These are phyloP conservation scores for Pseudonitzschia multiseries DNA, from an alignment of 108 stramenopile species.

Conservation along the genomic window DNA sequence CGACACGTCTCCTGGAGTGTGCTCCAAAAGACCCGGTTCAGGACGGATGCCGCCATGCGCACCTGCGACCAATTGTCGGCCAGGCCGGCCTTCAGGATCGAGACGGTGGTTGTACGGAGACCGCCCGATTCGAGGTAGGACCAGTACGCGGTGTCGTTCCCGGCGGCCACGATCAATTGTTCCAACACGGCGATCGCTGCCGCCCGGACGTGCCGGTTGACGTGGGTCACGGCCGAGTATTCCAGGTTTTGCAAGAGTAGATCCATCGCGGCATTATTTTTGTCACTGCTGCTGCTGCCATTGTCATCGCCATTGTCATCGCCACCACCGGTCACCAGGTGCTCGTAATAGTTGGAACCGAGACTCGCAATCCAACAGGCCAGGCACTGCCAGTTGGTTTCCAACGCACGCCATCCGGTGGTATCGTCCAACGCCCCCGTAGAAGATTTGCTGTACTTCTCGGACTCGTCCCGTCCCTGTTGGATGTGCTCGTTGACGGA, in stretches of 20 bases:
- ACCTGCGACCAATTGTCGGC: conserved; percentile 98
- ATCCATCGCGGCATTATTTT: conserved; percentile 8
- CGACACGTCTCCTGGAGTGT: conserved; percentile 51
- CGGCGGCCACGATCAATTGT: conserved; percentile 55
- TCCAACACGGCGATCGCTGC: conserved; percentile 88
- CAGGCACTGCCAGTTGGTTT: conserved; percentile 91
- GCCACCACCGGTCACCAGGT: neutral
- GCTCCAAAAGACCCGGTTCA: conserved; percentile 77
- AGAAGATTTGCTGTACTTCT: conserved; percentile 55
- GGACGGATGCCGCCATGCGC: conserved; percentile 91
- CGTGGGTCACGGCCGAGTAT: conserved; percentile 71
- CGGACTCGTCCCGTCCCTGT: conserved; percentile 42
- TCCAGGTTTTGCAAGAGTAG: conserved; percentile 44
- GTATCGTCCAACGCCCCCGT: conserved; percentile 93
- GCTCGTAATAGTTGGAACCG: conserved; percentile 36
- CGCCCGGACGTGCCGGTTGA: conserved; percentile 95
- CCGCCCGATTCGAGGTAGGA: conserved; percentile 24
- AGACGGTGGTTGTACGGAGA: conserved; percentile 40
- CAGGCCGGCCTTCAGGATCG: conserved; percentile 65
- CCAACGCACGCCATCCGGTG: conserved; percentile 96
- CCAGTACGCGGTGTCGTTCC: conserved; percentile 21
- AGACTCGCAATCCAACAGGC: conserved; percentile 76
- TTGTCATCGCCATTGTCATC: neutral
- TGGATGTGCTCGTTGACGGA: conserved; percentile 48
- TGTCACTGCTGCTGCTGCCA: neutral